phyloP scores from a whole-genome alignment of 139 green algal species.

The Pleodorina starrii region DNA sequence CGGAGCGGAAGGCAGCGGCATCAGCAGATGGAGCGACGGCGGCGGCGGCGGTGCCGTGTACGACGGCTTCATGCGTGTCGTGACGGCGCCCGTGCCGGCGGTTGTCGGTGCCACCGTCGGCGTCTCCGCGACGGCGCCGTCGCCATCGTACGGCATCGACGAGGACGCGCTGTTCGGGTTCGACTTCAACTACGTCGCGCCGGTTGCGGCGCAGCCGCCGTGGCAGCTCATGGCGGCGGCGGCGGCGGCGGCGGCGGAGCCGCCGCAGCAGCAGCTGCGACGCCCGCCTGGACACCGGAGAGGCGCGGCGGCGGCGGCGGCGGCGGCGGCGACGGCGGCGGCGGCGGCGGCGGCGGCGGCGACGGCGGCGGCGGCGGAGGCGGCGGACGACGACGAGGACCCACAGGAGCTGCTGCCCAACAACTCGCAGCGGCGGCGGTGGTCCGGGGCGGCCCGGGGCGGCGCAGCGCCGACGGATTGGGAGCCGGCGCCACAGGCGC shows the following conservation, averaged over 20 bases:
- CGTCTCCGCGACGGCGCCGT: background rate
- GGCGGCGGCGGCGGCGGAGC: background rate
- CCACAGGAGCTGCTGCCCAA: too few species aligned
- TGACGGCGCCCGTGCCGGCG: too few species aligned
- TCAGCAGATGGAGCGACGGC: background rate
- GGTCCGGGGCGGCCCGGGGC: too few species aligned
- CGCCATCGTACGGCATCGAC: background rate
- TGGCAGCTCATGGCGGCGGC: background rate
- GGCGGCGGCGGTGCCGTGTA: background rate
- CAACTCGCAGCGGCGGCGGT: too few species aligned
- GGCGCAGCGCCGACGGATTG: too few species aligned
- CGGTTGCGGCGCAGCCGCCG: background rate
- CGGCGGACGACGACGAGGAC: background rate
- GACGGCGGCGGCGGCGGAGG: background rate
- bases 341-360: background rate
- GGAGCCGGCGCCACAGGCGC: too few species aligned
- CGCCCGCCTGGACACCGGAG: background rate
- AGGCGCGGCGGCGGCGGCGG: background rate
- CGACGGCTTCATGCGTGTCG: background rate
- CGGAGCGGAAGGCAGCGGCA: background rate
- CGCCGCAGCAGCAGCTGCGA: background rate
- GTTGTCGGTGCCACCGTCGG: background rate
- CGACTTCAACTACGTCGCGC: slow-evolving; percentile 29
- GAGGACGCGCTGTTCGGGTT: slow-evolving; percentile 38
- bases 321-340: background rate